Conservation (phyloP, 495 filamentous ascomycete genomes). For the Chaetomium tenue region DNA sequence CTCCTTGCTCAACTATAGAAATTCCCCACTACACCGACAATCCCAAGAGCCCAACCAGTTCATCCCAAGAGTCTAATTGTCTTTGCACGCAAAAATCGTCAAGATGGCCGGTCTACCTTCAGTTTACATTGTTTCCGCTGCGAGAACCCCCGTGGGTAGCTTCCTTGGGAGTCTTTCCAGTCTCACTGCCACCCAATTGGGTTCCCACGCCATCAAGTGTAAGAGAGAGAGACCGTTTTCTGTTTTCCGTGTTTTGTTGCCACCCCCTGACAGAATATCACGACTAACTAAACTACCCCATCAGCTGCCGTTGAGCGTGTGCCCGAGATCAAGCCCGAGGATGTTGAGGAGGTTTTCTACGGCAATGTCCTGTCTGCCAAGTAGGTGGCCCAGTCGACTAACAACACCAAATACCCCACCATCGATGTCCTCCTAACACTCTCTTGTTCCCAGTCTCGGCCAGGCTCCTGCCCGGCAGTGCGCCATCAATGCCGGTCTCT, state of each 20-base stretch:
- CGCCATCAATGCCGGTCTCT: constrained; percentile 80
- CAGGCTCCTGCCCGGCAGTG: constrained; percentile 96
- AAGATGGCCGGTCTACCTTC: constrained; percentile 56
- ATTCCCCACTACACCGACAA: constrained; percentile 22
- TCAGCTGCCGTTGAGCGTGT: constrained; percentile 81
- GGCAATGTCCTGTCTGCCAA: constrained; percentile 96
- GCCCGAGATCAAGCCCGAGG: constrained; percentile 77
- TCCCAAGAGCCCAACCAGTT: constrained; percentile 19
- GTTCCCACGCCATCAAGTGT: constrained; percentile 91
- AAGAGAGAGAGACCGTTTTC: too few species aligned
- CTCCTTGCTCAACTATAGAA: constrained; percentile 11
- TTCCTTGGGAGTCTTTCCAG: constrained; percentile 90
- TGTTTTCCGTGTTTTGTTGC: not conserved
- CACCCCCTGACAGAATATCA: constrained; percentile 20
- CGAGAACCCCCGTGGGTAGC: constrained; percentile 85
- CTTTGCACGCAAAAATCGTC: constrained; percentile 9
- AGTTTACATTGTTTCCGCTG: constrained; percentile 93
- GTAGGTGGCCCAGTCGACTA: constrained; percentile 57
- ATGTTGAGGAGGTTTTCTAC: constrained; percentile 95
- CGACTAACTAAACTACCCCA: constrained; percentile 24
- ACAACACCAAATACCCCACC: constrained; percentile 1
- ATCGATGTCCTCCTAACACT: constrained; percentile 10
- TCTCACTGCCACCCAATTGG: constrained; percentile 80
- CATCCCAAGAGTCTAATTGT: constrained; percentile 7
- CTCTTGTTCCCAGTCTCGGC: constrained; percentile 65